Evolutionary conservation across 176 grass and related monocot species (phyloP).

Genomic region (Melocanna baccifera): DNA sequence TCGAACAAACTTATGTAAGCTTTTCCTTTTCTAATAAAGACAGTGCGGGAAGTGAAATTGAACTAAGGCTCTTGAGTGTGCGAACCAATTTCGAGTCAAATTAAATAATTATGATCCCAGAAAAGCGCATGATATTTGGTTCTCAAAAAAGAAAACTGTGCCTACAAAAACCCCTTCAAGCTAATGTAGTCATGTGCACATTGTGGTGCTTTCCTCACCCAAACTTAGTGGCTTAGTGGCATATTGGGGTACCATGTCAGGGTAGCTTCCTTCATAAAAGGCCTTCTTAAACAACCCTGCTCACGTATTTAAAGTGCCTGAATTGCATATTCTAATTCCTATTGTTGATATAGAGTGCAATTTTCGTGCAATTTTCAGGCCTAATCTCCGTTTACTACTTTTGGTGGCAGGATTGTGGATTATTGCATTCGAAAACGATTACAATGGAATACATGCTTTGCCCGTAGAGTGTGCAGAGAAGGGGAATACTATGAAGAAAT

Average conservation of each 20-base stretch:
- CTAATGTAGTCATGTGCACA: not conserved
- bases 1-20: not conserved
- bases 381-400: constrained; percentile 27
- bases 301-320: constrained; percentile 7
- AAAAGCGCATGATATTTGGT: not conserved
- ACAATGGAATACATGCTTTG: constrained; percentile 82
- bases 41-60: not conserved
- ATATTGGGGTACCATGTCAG: not conserved
- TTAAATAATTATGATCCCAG: not conserved
- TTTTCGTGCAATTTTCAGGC: constrained; percentile 12
- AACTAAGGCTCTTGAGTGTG: not conserved
- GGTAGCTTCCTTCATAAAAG: not conserved
- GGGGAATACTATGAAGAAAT: constrained; percentile 95
- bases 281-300: not conserved
- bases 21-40: not conserved
- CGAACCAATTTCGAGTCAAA: not conserved
- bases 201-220: not conserved
- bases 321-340: constrained; percentile 1
- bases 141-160: not conserved
- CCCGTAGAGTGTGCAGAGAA: constrained; percentile 82
- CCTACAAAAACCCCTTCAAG: not conserved
- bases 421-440: constrained; percentile 81
- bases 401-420: constrained; percentile 65
- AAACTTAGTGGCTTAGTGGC: not conserved
- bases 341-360: constrained; percentile 11